A percentile compares a stretch with the other conserved stretches of the same genome.
Conservation (phyloP, 192 early-diverging fungal species). For the Chytriomyces confervae region DNA sequence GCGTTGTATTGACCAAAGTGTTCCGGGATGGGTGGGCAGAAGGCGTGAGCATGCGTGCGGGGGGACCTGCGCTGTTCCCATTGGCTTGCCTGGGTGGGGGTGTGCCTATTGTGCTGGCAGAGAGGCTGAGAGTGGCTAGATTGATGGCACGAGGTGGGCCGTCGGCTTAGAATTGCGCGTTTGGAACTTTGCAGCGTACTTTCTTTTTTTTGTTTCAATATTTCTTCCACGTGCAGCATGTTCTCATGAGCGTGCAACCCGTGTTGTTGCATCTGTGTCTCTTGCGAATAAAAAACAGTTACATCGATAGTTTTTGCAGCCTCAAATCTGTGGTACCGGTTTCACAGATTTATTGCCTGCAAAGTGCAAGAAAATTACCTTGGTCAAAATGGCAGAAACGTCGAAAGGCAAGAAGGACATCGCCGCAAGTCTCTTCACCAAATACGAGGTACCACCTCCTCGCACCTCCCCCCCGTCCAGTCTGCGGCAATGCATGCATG, state of each 20-base stretch:
- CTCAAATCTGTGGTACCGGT: no score
- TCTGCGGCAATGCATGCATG: no score
- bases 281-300: no score
- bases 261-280: no score
- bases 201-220: no score
- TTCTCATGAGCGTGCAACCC: no score
- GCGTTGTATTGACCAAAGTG: conserved; percentile 40
- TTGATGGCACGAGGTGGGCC: conserved; percentile 22
- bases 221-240: no score
- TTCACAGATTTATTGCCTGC: no score
- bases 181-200: no score
- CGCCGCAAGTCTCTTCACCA: background rate
- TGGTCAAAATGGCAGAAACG: no score
- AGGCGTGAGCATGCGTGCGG: conserved; percentile 45
- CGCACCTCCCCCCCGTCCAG: background rate
- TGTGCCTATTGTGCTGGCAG: conserved; percentile 45
- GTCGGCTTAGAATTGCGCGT: background rate
- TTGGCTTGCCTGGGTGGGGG: conserved; percentile 47
- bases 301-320: no score
- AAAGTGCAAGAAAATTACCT: no score
- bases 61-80: conserved; percentile 51
- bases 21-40: conserved; percentile 51
- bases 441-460: background rate
- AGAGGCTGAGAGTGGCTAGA: conserved; percentile 26
- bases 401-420: background rate